Evolutionary conservation across 768 basidiomycete species (phyloP), one percentile per base, ranked within the genome.

Genomic region (Boletus patriciae): DNA sequence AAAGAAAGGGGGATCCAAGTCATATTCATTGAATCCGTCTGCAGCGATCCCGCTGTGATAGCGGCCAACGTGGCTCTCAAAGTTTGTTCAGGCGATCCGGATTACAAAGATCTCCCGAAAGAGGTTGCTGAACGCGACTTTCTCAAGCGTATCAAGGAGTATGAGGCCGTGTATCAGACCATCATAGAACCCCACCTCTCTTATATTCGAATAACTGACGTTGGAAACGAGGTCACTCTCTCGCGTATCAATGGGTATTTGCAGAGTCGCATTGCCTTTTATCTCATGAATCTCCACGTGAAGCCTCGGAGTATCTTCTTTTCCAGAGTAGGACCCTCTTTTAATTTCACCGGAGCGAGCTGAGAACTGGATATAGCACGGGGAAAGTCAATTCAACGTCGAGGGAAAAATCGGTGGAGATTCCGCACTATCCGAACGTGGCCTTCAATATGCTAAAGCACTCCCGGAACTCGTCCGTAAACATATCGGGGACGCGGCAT

Each of bases 331-430:
- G 66, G 87, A 48, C n/a, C 16, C 18, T 45, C 16, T 33, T 55
- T 16, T n/a, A 15, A 40, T 56, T n/a, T 59, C 5, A n/a, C 48
- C 9, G 15, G n/a, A 33, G 2, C 11, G 37, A 42, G 18, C 57
- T 70, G 49, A 52, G 23, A 55, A 40, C 33, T 16, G 15, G 29
- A 45, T 50, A 23, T 69, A 98, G 95, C 97, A 99, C 66, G 97
- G 97, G 13, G 97, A 99, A 74, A 97, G 94, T 66, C 91, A 94
- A 74, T 98, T 83, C 74, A 99, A 99, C 66, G 84, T 99, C 6
- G 87, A 92, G 62, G 96, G 96, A 12, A 92, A 94, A 76, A 97
- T 99, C 57, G 97, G 97, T 23, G 97, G 97, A n/a, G 97, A 99
- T 69, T 92, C 97, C 0, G 72, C 85, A 18, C 77, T 99, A 44